These are phyloP conservation scores for Rugonectria rugulosa DNA, from an alignment of 2,329 filamentous ascomycete species.

Conservation along the genomic window DNA sequence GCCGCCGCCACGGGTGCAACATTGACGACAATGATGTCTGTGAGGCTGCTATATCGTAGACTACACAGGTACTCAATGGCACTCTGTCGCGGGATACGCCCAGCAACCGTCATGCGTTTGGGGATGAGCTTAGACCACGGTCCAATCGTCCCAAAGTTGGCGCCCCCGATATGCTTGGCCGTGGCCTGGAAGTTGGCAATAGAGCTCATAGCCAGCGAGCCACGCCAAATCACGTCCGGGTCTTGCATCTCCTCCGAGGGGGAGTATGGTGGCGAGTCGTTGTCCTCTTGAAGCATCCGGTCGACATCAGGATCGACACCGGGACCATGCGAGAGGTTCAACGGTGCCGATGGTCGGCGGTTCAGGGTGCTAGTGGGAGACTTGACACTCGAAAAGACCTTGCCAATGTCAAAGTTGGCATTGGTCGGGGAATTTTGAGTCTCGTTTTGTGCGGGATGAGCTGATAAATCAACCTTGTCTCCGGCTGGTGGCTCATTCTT, in stretches of 20 bases:
- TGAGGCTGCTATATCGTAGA: slow-evolving; percentile 80
- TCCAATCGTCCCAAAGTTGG: slow-evolving; percentile 71
- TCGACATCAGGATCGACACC: slow-evolving; percentile 90
- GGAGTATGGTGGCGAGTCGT: slow-evolving; percentile 82
- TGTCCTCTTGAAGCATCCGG: slow-evolving; percentile 82
- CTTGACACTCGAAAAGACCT: slow-evolving; percentile 83
- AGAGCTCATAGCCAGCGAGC: slow-evolving; percentile 77
- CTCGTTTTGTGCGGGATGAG: slow-evolving; percentile 50
- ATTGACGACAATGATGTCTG: slow-evolving; percentile 83
- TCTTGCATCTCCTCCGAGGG: slow-evolving; percentile 75
- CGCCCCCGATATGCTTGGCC: slow-evolving; percentile 86
- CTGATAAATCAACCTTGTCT: slow-evolving; percentile 35
- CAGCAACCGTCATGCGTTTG: slow-evolving; percentile 72
- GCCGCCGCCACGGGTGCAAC: slow-evolving; percentile 70
- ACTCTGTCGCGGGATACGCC: slow-evolving; percentile 80
- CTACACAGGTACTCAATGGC: slow-evolving; percentile 93
- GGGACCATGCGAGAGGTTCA: slow-evolving; percentile 59
- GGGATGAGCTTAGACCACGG: slow-evolving; percentile 81
- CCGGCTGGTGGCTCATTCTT: slow-evolving; percentile 45
- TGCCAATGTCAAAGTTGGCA: slow-evolving; percentile 80
- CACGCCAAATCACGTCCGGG: slow-evolving; percentile 79
- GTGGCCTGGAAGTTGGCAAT: slow-evolving; percentile 78
- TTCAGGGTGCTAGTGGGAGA: slow-evolving; percentile 67
- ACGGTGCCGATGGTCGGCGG: slow-evolving; percentile 58
- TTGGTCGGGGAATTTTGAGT: slow-evolving; percentile 62